Percentiles rank a stretch among this genome's conserved stretches.
Evolutionary conservation across 352 stramenopile species (phyloP).

Genomic region (Globisporangium takayamanum): DNA sequence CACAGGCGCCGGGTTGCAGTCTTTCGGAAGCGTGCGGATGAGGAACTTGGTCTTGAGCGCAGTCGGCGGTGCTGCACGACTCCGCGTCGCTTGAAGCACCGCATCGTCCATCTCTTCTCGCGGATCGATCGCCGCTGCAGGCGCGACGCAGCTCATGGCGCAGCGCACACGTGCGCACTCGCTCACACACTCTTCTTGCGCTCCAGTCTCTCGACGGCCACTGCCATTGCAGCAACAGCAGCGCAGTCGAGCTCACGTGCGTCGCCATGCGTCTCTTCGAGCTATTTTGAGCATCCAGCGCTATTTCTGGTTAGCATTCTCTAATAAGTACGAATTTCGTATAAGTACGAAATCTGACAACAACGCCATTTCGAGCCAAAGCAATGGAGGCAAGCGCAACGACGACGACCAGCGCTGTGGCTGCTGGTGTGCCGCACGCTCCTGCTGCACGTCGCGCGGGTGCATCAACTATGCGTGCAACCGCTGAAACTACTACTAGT

Average conservation of each 20-base stretch:
- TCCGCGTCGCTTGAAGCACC: neutral
- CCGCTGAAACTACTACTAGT: neutral
- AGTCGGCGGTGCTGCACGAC: slow-evolving; percentile 1
- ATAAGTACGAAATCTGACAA: too few relatives aligned
- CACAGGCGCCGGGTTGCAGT: slow-evolving; percentile 67
- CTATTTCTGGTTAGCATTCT: neutral
- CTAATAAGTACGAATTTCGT: too few relatives aligned
- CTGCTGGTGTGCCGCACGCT: neutral
- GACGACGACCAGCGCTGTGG: too few relatives aligned
- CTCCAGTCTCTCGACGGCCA: neutral
- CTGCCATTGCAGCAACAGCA: neutral
- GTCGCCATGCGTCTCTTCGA: neutral
- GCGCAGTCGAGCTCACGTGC: neutral
- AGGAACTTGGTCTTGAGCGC: slow-evolving; percentile 45
- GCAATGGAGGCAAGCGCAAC: too few relatives aligned
- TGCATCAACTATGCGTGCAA: neutral
- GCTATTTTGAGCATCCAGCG: neutral
- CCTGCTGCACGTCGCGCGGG: neutral
- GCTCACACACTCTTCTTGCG: neutral
- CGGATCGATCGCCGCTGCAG: slow-evolving; percentile 21
- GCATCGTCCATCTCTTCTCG: slow-evolving; percentile 45
- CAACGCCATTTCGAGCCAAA: too few relatives aligned
- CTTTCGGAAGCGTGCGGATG: slow-evolving; percentile 61
- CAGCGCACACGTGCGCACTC: neutral
- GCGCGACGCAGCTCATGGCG: slow-evolving; percentile 33